phyloP scores from a whole-genome alignment of 352 stramenopile species.

The Globisporangium lucens region DNA sequence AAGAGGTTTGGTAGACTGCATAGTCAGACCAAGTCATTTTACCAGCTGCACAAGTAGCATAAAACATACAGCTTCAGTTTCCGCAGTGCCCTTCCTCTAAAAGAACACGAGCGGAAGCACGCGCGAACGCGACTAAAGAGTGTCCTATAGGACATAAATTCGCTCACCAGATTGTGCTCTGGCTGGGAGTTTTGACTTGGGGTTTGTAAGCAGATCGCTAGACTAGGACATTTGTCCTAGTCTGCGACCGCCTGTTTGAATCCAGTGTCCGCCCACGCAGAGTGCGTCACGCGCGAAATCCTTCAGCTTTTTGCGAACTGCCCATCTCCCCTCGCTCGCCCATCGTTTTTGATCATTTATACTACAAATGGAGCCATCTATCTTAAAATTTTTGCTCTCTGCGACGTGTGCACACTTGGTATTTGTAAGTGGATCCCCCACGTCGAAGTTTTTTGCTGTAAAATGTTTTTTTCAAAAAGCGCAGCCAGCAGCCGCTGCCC shows the following conservation, averaged over 20 bases:
- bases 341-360: background rate
- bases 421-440: background rate
- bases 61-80: background rate
- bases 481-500: background rate
- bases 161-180: no score
- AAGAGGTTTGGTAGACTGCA: background rate
- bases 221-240: background rate
- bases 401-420: slow-evolving; percentile 14
- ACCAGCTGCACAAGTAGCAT: background rate
- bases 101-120: background rate
- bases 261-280: slow-evolving; percentile 1
- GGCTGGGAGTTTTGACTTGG: background rate
- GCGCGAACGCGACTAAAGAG: background rate
- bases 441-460: background rate
- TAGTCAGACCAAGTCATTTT: background rate
- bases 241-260: background rate
- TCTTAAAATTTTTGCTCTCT: background rate
- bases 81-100: background rate
- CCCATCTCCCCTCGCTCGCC: slow-evolving; percentile 5
- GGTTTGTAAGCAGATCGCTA: background rate
- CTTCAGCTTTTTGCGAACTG: background rate
- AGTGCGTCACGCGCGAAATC: slow-evolving; percentile 1
- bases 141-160: no score
- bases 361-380: background rate
- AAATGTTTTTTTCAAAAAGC: background rate